Conservation (phyloP, 331 rosid genomes). For the Arachis monticola region DNA sequence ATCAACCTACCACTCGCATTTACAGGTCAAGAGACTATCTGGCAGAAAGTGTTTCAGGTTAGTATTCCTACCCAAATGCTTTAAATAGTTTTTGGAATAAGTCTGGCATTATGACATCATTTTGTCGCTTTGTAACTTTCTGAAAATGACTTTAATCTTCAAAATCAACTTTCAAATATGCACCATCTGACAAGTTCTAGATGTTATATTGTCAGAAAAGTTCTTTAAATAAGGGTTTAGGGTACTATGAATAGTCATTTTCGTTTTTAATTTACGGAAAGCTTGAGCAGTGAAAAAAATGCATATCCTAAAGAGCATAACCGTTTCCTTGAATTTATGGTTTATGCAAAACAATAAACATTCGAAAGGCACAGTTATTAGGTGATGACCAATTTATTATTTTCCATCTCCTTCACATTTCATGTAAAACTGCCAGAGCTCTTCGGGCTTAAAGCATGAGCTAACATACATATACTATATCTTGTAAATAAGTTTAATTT, state of each 20-base stretch:
- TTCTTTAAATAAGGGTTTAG: no score
- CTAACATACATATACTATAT: not conserved
- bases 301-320: not conserved
- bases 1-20: conserved; percentile 77
- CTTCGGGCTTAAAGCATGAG: not conserved
- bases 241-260: not conserved
- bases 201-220: not conserved
- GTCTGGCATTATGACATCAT: conserved; percentile 20
- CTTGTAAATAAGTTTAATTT: not conserved
- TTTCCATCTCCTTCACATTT: not conserved
- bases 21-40: conserved; percentile 86
- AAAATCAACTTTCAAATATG: conserved; percentile 2
- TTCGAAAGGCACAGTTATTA: no score
- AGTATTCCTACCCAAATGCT: conserved; percentile 29
- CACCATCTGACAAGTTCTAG: not conserved
- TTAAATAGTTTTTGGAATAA: conserved; percentile 19
- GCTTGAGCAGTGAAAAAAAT: not conserved
- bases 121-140: conserved; percentile 2
- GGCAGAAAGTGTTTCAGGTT: conserved; percentile 83
- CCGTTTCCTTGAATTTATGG: not conserved
- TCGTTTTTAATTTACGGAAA: not conserved
- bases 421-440: not conserved
- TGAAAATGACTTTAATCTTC: conserved; percentile 7
- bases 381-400: not conserved
- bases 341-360: no score